A percentile compares a stretch with the other conserved stretches of the same genome.
Conservation (phyloP, 257 asterid species). For the Mitragyna speciosa region DNA sequence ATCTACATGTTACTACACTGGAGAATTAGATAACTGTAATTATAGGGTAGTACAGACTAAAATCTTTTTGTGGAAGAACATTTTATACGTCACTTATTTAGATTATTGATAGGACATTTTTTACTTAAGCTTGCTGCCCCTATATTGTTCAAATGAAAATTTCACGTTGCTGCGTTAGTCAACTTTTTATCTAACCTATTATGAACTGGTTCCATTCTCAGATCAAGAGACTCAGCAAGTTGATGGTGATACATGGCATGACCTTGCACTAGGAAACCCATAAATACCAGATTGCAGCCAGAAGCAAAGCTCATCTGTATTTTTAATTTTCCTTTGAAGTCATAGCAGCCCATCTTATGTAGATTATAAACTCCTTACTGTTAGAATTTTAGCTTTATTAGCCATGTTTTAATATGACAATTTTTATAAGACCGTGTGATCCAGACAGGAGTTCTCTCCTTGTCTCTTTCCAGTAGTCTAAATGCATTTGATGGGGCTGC, state of each 20-base stretch:
- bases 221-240: conserved; percentile 62
- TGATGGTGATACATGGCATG: conserved; percentile 61
- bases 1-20: not conserved
- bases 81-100: not conserved
- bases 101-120: not conserved
- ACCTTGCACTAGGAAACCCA: conserved; percentile 59
- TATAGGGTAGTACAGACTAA: not conserved
- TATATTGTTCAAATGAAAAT: not conserved
- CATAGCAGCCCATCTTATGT: no score
- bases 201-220: conserved; percentile 30
- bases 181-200: not conserved
- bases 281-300: conserved; percentile 2
- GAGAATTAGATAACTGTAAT: not conserved
- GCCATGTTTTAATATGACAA: not conserved
- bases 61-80: not conserved
- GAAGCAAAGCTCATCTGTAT: not conserved
- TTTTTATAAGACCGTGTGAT: not conserved
- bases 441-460: not conserved
- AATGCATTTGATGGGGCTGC: not conserved
- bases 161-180: not conserved
- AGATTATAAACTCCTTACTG: not conserved
- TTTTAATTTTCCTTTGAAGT: not conserved
- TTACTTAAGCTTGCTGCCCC: not conserved
- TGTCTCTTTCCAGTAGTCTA: not conserved
- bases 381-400: not conserved